Conservation (phyloP, 352 stramenopile species). For the Phytopythium kandeliae region DNA sequence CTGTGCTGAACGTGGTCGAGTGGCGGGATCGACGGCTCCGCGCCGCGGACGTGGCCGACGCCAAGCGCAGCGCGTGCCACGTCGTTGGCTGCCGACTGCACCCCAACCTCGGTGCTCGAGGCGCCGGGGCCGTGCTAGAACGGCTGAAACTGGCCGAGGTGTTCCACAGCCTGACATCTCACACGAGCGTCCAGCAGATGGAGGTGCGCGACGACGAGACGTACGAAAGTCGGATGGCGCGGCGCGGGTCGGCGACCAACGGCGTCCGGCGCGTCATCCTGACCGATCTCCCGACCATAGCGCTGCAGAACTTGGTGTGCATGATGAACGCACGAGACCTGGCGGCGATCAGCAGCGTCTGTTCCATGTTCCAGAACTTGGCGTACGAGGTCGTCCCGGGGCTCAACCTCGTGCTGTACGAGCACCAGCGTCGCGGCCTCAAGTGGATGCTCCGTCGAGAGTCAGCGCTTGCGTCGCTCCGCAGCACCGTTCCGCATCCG, state of each 20-base stretch:
- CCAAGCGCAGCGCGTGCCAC: constrained; percentile 46
- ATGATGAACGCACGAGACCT: constrained; percentile 59
- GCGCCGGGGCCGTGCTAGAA: constrained; percentile 10
- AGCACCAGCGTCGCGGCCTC: constrained; percentile 64
- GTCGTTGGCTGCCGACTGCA: constrained; percentile 64
- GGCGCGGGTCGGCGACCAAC: constrained; percentile 7
- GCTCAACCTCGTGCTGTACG: constrained; percentile 64
- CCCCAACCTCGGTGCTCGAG: neutral
- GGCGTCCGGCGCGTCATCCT: constrained; percentile 26
- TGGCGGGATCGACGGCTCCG: constrained; percentile 11
- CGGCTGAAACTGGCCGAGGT: constrained; percentile 60
- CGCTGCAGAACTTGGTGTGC: constrained; percentile 52
- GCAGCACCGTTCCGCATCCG: constrained; percentile 27
- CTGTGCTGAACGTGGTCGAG: constrained; percentile 26
- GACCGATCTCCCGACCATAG: constrained; percentile 58
- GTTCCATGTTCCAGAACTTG: constrained; percentile 73
- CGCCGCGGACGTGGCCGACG: constrained; percentile 21
- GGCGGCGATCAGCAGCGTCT: constrained; percentile 50
- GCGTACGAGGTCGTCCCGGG: constrained; percentile 80
- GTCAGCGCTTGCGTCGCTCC: constrained; percentile 10
- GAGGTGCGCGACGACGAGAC: constrained; percentile 58
- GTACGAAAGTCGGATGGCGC: constrained; percentile 57
- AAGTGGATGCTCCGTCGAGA: constrained; percentile 82
- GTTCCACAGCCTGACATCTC: constrained; percentile 57
- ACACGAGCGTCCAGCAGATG: constrained; percentile 57